A percentile compares a stretch with the other conserved stretches of the same genome.
Conservation (phyloP, 768 basidiomycete genomes). For the Crepidotus variabilis region DNA sequence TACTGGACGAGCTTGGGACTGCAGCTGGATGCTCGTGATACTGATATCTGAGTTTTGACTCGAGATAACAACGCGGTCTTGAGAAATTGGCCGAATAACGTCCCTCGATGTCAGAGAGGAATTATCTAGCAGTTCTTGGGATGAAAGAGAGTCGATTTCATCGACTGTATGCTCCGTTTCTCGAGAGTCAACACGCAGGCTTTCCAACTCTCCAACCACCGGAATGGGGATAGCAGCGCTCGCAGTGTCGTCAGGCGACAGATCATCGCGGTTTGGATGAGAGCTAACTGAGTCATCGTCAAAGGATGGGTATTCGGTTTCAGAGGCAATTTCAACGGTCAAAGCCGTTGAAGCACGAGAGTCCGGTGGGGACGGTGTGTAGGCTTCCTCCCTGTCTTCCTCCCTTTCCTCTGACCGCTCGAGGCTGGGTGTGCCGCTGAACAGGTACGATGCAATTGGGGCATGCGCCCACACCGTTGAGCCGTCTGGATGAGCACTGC, state of each 20-base stretch:
- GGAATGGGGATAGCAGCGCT: constrained; percentile 8
- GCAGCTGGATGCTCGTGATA: constrained; percentile 1
- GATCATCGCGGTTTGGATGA: constrained; percentile 2
- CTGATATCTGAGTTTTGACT: constrained; percentile 1
- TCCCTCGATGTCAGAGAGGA: constrained; percentile 13
- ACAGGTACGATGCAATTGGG: constrained; percentile 56
- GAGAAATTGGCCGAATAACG: not conserved
- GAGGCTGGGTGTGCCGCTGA: constrained; percentile 19
- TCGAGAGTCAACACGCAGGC: constrained; percentile 13
- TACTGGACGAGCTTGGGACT: constrained; percentile 1
- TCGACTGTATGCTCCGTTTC: constrained; percentile 16
- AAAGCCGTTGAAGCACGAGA: constrained; percentile 28
- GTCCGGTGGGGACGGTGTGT: constrained; percentile 18
- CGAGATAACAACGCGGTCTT: not conserved
- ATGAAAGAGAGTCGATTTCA: constrained; percentile 7
- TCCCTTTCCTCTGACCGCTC: constrained; percentile 19
- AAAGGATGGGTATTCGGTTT: constrained; percentile 21
- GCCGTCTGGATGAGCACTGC: constrained; percentile 26
- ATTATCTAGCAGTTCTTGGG: not conserved
- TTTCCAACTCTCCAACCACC: constrained; percentile 8
- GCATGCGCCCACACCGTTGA: constrained; percentile 67
- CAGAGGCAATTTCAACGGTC: constrained; percentile 34
- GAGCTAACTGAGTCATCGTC: constrained; percentile 13
- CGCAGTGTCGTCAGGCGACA: constrained; percentile 12
- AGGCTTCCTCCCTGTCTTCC: constrained; percentile 17